phyloP scores from a whole-genome alignment of 192 early-diverging fungal species.

The Podila minutissima region DNA sequence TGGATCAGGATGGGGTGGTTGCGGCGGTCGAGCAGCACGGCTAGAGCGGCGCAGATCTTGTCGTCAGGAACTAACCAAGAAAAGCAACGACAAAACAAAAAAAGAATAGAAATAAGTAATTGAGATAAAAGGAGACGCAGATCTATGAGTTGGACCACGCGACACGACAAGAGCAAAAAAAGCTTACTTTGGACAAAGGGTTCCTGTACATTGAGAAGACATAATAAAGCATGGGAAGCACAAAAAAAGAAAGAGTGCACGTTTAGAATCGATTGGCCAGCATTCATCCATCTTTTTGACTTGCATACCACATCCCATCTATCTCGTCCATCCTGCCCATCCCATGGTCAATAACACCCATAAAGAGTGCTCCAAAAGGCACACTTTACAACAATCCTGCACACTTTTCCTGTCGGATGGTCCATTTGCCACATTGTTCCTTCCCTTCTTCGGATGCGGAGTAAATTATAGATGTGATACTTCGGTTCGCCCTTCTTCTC shows the following conservation, averaged over 20 bases:
- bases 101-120: not conserved
- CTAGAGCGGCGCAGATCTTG: conserved; percentile 66
- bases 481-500: not conserved
- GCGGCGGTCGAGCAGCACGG: conserved; percentile 67
- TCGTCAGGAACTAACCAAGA: conserved; percentile 63
- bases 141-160: not conserved
- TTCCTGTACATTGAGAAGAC: conserved; percentile 53
- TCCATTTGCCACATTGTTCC: no score
- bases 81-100: not conserved
- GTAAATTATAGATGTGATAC: conserved; percentile 12
- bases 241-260: not conserved
- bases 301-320: not conserved
- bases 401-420: no score
- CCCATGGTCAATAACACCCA: no score
- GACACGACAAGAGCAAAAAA: not conserved
- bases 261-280: conserved; percentile 37
- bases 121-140: not conserved
- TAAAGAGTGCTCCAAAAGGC: no score
- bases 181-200: conserved; percentile 72
- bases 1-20: conserved; percentile 93
- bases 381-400: no score
- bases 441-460: not conserved
- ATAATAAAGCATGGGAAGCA: not conserved
- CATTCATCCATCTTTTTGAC: not conserved
- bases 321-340: not conserved